phyloP scores from a whole-genome alignment of 202 grass and related monocot genomes.

The Elaeis oleifera region DNA sequence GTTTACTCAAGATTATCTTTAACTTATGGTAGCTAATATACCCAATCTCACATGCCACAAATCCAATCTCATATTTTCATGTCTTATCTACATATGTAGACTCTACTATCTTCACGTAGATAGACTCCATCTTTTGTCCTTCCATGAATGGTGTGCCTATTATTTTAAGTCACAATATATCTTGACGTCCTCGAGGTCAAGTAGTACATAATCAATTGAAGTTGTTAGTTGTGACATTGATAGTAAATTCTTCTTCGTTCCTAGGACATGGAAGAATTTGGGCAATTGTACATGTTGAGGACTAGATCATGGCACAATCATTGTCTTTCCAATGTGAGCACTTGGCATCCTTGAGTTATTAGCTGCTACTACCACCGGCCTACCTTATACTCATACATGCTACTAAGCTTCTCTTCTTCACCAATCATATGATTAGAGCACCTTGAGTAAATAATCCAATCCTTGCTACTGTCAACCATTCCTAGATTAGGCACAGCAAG shows the following conservation, averaged over 20 bases:
- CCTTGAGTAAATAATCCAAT: no score
- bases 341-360: neutral
- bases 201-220: neutral
- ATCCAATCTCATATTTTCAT: neutral
- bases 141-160: neutral
- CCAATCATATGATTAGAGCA: no score
- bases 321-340: neutral
- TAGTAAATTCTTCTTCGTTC: conserved; percentile 1
- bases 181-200: neutral
- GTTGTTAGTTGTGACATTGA: conserved; percentile 13
- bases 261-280: neutral
- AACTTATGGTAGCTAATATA: conserved; percentile 2
- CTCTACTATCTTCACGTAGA: conserved; percentile 18
- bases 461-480: no score
- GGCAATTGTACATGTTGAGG: neutral
- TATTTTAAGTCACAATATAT: neutral
- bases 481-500: no score
- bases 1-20: neutral
- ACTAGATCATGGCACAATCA: neutral
- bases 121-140: neutral
- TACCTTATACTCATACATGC: no score
- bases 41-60: conserved; percentile 10
- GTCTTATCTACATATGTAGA: conserved; percentile 4
- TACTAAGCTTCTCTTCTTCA: no score
- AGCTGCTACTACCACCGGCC: no score